Base-by-base conservation (phyloP, 345 rosid genomes). In the Murraya koenigii region DNA sequence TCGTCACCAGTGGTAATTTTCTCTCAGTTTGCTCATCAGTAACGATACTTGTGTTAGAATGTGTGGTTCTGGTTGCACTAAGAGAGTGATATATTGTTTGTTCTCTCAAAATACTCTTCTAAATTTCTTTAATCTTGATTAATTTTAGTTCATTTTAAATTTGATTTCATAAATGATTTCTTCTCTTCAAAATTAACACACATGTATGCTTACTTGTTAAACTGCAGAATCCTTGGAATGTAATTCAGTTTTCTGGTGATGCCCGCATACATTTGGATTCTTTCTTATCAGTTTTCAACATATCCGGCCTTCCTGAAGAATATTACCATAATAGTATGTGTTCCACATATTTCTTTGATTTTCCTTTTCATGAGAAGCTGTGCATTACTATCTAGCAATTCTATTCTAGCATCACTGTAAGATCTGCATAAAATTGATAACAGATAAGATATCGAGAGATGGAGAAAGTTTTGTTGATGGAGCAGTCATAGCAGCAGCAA, bases 211-310 rank as follows among this genome's bases (percentile, higher is more conserved):
- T 49, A 30, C 75, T 17, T 33, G 30, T 62, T 71, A 66, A 49
- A 66, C 56, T 90, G 86, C 93, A 95, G 99, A 95, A 95, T 88
- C 97, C 97, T 38, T 95, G 98, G 99, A 94, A 91, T 85, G 85
- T 70, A 67, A 84, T 93, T 74, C 81, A 79, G 59, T 92, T 95
- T 85, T 95, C 97, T 66, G 94, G 96, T 80, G 79, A 89, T 78
- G 83, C 92, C 33, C 87, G 84, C 28, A 89, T 93, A 80, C 99
- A 95, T 87, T 87, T 93, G 84, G 89, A 93, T 66, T 91, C 99
- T 8, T 92, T 93, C 81, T 78, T 95, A 76, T 95, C 99, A 9
- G 84, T 87, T 80, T 95, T 93, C 80, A 90, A 88, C 72, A 89
- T 95, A 67, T 85, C 91, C 19, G 98, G 98, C 75, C 94, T 93